phyloP scores from a whole-genome alignment of 2,329 filamentous ascomycete genomes.

The Aspergillus arachidicola region DNA sequence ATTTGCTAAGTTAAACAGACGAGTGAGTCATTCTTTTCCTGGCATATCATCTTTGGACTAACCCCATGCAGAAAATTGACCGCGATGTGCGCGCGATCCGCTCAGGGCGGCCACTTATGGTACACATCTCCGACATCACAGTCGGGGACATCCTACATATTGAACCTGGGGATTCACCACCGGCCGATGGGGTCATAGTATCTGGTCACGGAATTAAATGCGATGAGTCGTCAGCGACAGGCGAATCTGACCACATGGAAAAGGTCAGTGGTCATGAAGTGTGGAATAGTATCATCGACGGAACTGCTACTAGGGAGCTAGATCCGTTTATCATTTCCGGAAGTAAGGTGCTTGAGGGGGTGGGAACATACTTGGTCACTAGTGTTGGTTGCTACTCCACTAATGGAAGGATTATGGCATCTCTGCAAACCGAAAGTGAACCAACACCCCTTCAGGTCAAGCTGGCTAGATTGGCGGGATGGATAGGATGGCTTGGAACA shows the following conservation, averaged over 20 bases:
- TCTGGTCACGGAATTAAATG: constrained; percentile 65
- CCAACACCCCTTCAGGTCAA: constrained; percentile 76
- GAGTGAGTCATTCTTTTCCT: constrained; percentile 62
- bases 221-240: constrained; percentile 70
- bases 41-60: neutral
- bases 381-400: constrained; percentile 71
- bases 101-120: constrained; percentile 62
- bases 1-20: constrained; percentile 74
- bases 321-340: constrained; percentile 79
- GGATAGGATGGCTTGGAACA: constrained; percentile 69
- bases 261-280: constrained; percentile 61
- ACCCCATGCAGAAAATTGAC: constrained; percentile 55
- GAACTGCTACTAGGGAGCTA: constrained; percentile 42
- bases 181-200: constrained; percentile 69
- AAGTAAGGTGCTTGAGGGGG: constrained; percentile 71
- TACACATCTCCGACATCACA: constrained; percentile 65
- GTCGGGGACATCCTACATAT: constrained; percentile 69
- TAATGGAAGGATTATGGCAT: constrained; percentile 73
- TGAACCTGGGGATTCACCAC: constrained; percentile 67
- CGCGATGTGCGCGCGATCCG: constrained; percentile 65
- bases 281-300: constrained; percentile 44
- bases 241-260: constrained; percentile 66
- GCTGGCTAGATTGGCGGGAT: constrained; percentile 71
- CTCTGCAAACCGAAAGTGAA: constrained; percentile 69
- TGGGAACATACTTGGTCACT: constrained; percentile 73